phyloP scores from a whole-genome alignment of 768 basidiomycete species.

The Mycena kentingensis region DNA sequence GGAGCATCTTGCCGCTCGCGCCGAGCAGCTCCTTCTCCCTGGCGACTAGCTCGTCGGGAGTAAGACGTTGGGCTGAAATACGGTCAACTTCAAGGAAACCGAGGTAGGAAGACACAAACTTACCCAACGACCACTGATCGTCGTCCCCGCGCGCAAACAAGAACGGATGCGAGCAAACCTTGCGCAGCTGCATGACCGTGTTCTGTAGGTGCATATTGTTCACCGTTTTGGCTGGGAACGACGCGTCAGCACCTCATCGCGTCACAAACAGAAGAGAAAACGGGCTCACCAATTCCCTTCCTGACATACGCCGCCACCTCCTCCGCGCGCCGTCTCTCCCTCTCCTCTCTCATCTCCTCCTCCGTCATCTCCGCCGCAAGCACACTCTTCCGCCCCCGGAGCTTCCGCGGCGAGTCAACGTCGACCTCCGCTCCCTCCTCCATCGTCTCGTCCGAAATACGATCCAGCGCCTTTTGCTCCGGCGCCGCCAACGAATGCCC shows the following conservation, averaged over 20 bases:
- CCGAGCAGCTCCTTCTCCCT: conserved; percentile 81
- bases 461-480: conserved; percentile 20
- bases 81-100: neutral
- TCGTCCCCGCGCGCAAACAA: conserved; percentile 51
- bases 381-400: conserved; percentile 36
- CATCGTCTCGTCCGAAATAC: neutral
- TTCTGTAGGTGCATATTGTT: conserved; percentile 96
- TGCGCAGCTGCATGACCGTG: conserved; percentile 94
- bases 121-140: conserved; percentile 7
- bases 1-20: conserved; percentile 95
- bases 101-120: neutral
- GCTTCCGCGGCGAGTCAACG: conserved; percentile 25
- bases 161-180: conserved; percentile 93
- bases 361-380: conserved; percentile 22
- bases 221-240: conserved; percentile 81
- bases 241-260: no score
- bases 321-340: conserved; percentile 40
- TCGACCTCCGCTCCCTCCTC: conserved; percentile 9
- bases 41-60: conserved; percentile 37
- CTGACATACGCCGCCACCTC: conserved; percentile 56
- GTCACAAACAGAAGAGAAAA: no score
- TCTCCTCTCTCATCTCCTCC: conserved; percentile 29
- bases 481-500: conserved; percentile 29
- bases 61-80: neutral
- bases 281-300: conserved; percentile 59